Conservation (phyloP, 352 stramenopile species). For the Phytophthora rubi region DNA sequence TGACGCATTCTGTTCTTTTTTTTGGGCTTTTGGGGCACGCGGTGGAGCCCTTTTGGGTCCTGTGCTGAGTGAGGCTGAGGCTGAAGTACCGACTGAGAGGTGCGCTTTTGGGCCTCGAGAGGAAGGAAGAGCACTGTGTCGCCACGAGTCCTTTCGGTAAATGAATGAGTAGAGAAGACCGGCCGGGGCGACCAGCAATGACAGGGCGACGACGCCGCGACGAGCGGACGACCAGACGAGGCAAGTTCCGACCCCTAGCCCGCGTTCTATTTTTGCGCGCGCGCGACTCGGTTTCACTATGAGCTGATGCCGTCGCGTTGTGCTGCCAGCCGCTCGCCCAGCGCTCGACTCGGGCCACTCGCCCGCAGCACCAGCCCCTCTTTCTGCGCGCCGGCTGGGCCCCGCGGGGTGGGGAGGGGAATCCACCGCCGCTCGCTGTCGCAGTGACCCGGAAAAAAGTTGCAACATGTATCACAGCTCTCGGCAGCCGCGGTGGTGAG, state of each 20-base stretch:
- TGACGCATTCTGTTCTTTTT: slow-evolving; percentile 54
- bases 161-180: slow-evolving; percentile 29
- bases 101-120: slow-evolving; percentile 1
- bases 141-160: slow-evolving; percentile 37
- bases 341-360: not conserved
- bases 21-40: not conserved
- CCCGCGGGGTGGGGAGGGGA: slow-evolving; percentile 11
- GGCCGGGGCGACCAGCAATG: slow-evolving; percentile 28
- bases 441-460: slow-evolving; percentile 9
- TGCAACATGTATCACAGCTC: too few species aligned
- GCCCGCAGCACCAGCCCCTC: not conserved
- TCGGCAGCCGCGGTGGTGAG: too few species aligned
- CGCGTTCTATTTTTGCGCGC: slow-evolving; percentile 42
- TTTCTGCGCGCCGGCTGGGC: slow-evolving; percentile 14
- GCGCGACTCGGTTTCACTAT: not conserved
- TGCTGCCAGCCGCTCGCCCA: not conserved
- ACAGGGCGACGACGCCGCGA: slow-evolving; percentile 24
- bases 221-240: slow-evolving; percentile 31
- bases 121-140: slow-evolving; percentile 20
- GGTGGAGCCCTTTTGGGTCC: not conserved
- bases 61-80: slow-evolving; percentile 8
- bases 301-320: slow-evolving; percentile 19
- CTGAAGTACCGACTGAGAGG: slow-evolving; percentile 2
- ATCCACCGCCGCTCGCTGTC: slow-evolving; percentile 17
- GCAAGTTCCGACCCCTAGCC: slow-evolving; percentile 43